phyloP scores from a whole-genome alignment of 345 rosid species.

The Firmiana major region DNA sequence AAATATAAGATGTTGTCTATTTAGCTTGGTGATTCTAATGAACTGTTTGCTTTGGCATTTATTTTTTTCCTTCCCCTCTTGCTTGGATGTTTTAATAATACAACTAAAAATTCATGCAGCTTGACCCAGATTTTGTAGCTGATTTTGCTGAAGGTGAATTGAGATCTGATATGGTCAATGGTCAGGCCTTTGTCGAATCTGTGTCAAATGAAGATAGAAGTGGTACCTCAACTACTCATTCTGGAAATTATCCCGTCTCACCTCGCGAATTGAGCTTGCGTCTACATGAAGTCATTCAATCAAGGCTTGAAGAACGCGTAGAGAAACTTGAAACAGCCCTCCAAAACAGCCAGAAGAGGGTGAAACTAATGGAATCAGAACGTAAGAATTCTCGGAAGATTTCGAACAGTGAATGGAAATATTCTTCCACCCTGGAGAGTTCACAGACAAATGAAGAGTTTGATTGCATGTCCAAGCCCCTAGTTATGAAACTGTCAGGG shows the following conservation, averaged over 20 bases:
- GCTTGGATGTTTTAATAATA: slow-evolving; percentile 11
- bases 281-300: slow-evolving; percentile 61
- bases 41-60: background rate
- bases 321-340: slow-evolving; percentile 75
- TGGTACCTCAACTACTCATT: slow-evolving; percentile 41
- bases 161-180: slow-evolving; percentile 30
- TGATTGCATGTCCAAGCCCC: slow-evolving; percentile 35
- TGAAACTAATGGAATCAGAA: slow-evolving; percentile 47
- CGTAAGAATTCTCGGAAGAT: slow-evolving; percentile 1
- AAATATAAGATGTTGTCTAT: no score
- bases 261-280: slow-evolving; percentile 76
- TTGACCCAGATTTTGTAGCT: slow-evolving; percentile 52
- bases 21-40: no score
- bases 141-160: slow-evolving; percentile 67
- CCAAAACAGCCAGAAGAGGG: slow-evolving; percentile 63
- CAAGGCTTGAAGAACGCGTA: slow-evolving; percentile 59
- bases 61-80: background rate
- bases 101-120: slow-evolving; percentile 34
- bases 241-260: slow-evolving; percentile 64
- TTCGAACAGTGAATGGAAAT: slow-evolving; percentile 26
- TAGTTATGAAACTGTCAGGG: slow-evolving; percentile 57
- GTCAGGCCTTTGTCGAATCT: slow-evolving; percentile 26
- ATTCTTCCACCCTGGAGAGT: slow-evolving; percentile 21
- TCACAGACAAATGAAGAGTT: slow-evolving; percentile 28
- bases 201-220: slow-evolving; percentile 54